These are phyloP conservation scores for Boehmeria nivea DNA, from an alignment of 306 rosid genomes.

Conservation along the genomic window DNA sequence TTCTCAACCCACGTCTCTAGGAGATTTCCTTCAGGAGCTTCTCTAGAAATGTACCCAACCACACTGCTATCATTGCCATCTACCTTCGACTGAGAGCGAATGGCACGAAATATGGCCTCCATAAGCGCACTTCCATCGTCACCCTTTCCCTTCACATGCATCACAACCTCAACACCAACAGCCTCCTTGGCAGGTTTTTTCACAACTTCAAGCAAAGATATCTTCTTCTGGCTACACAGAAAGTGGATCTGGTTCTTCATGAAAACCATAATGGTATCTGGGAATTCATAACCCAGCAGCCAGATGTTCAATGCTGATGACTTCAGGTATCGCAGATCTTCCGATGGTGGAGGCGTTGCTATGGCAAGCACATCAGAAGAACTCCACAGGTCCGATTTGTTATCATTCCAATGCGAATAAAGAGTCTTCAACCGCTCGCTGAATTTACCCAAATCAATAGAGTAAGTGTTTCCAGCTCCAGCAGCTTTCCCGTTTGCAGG, in stretches of 20 bases:
- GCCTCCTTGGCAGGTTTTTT: constrained; percentile 62
- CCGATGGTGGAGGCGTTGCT: constrained; percentile 79
- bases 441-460: constrained; percentile 60
- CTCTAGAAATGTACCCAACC: constrained; percentile 73
- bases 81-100: constrained; percentile 50
- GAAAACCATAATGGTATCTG: constrained; percentile 88
- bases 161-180: constrained; percentile 67
- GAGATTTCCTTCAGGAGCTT: constrained; percentile 81
- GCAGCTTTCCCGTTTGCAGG: constrained; percentile 52
- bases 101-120: constrained; percentile 63
- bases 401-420: constrained; percentile 65
- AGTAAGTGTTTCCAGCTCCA: constrained; percentile 46
- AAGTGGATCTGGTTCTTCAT: constrained; percentile 73
- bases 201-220: constrained; percentile 63
- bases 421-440: constrained; percentile 49
- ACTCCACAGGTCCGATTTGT: constrained; percentile 60
- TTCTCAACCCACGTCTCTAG: constrained; percentile 75
- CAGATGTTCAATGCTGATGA: constrained; percentile 81
- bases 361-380: constrained; percentile 66
- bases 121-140: constrained; percentile 73
- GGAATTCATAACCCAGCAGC: constrained; percentile 89
- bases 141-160: constrained; percentile 67
- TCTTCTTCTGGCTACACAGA: constrained; percentile 85
- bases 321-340: constrained; percentile 83
- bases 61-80: constrained; percentile 49